phyloP scores from a whole-genome alignment of 495 filamentous ascomycete species.

The Trichoderma erinaceum region DNA sequence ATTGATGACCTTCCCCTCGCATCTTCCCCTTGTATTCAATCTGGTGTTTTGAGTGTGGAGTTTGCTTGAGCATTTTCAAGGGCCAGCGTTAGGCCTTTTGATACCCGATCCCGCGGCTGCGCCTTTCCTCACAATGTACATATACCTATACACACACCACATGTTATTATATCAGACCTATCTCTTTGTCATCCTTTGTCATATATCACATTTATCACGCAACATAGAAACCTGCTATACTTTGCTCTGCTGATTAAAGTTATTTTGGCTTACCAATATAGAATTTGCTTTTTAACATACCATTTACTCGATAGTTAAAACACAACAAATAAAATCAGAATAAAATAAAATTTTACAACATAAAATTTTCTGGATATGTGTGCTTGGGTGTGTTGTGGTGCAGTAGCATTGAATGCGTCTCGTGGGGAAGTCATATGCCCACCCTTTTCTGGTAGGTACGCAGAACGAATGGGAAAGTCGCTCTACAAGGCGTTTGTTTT shows the following conservation, averaged over 20 bases:
- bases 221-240: not conserved
- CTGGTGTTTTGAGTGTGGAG: not conserved
- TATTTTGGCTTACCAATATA: not conserved
- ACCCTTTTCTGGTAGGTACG: not conserved
- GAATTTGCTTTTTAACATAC: not conserved
- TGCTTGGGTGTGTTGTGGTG: not conserved
- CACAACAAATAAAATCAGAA: not conserved
- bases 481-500: not conserved
- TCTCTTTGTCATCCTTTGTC: not conserved
- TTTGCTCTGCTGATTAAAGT: not conserved
- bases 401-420: not conserved
- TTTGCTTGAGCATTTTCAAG: not conserved
- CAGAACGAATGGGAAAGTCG: not conserved
- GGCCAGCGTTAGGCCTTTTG: not conserved
- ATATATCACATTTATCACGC: not conserved
- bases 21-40: not conserved
- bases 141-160: not conserved
- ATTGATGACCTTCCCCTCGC: not conserved
- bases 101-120: slow-evolving; percentile 2
- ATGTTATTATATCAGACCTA: not conserved
- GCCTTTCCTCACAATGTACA: not conserved
- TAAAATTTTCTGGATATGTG: not conserved
- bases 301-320: not conserved
- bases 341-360: not conserved
- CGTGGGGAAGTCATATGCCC: slow-evolving; percentile 5